Evolutionary conservation across 176 grass and related monocot genomes (phyloP).

Genomic region (Phragmites australis): DNA sequence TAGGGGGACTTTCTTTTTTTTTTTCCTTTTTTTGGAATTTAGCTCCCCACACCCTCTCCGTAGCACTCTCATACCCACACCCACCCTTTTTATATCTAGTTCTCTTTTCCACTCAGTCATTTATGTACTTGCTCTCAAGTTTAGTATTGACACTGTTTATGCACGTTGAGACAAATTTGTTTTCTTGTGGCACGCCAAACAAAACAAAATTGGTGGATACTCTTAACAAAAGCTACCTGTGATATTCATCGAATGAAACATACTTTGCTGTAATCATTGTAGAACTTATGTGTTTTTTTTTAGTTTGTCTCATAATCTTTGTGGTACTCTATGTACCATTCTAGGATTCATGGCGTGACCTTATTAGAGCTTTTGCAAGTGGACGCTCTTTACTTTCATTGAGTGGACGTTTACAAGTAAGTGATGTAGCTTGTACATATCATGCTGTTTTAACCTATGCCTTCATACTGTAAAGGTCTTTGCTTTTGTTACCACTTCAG

Average conservation of each 20-base stretch:
- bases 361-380: constrained; percentile 94
- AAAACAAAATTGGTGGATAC: neutral
- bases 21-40: too few relatives aligned
- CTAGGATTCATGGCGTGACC: constrained; percentile 91
- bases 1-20: too few relatives aligned
- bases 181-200: neutral
- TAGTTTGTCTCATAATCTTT: constrained; percentile 26
- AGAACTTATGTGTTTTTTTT: neutral
- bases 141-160: neutral
- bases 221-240: neutral
- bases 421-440: constrained; percentile 19
- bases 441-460: constrained; percentile 11
- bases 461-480: constrained; percentile 30
- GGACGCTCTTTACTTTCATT: constrained; percentile 81
- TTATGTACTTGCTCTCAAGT: constrained; percentile 5
- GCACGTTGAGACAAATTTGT: neutral
- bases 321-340: constrained; percentile 2
- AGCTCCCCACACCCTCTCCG: too few relatives aligned
- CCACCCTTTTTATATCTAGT: too few relatives aligned
- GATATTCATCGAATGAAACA: neutral
- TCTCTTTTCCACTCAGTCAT: constrained; percentile 1
- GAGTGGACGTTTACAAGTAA: constrained; percentile 85
- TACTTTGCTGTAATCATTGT: neutral
- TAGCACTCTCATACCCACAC: too few relatives aligned
- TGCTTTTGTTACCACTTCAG: constrained; percentile 36